phyloP scores from a whole-genome alignment of 2,329 filamentous ascomycete species.

The Lecanicillium sp. region DNA sequence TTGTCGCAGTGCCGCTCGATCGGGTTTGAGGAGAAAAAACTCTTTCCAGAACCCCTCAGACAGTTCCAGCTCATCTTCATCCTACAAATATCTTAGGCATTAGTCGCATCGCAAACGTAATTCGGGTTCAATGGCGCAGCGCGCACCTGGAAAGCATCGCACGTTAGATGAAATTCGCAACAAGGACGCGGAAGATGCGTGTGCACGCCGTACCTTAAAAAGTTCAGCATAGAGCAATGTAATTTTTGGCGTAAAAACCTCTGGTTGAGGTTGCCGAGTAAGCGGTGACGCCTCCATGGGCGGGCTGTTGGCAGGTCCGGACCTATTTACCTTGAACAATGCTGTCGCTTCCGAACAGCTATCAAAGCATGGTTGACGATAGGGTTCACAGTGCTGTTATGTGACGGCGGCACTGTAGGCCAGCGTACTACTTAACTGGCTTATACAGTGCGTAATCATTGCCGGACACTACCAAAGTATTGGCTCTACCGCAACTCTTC shows the following conservation, averaged over 20 bases:
- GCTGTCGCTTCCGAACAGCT: too few relatives aligned
- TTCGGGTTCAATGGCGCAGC: slow-evolving; percentile 6
- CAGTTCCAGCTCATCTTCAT: slow-evolving; percentile 59
- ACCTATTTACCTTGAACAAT: too few relatives aligned
- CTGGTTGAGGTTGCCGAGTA: slow-evolving; percentile 83
- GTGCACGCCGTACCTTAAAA: slow-evolving; percentile 54
- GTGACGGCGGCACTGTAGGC: too few relatives aligned
- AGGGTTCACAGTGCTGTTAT: too few relatives aligned
- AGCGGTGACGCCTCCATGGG: slow-evolving; percentile 84
- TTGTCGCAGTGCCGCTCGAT: slow-evolving; percentile 57
- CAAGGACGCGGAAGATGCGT: slow-evolving; percentile 4
- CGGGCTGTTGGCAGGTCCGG: too few relatives aligned
- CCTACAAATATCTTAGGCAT: slow-evolving; percentile 32
- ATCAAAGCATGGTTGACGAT: too few relatives aligned
- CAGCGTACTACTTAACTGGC: too few relatives aligned
- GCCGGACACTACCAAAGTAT: too few relatives aligned
- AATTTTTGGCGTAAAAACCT: slow-evolving; percentile 90
- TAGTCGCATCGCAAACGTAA: slow-evolving; percentile 17
- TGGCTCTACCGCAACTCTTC: too few relatives aligned
- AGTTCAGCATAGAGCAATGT: slow-evolving; percentile 80
- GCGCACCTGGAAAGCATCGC: slow-evolving; percentile 5
- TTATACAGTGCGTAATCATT: too few relatives aligned
- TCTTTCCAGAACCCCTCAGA: slow-evolving; percentile 93
- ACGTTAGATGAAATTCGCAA: background rate
- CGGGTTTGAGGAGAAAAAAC: slow-evolving; percentile 84